Conservation (phyloP, 768 basidiomycete genomes). For the Termitomyces sp. region DNA sequence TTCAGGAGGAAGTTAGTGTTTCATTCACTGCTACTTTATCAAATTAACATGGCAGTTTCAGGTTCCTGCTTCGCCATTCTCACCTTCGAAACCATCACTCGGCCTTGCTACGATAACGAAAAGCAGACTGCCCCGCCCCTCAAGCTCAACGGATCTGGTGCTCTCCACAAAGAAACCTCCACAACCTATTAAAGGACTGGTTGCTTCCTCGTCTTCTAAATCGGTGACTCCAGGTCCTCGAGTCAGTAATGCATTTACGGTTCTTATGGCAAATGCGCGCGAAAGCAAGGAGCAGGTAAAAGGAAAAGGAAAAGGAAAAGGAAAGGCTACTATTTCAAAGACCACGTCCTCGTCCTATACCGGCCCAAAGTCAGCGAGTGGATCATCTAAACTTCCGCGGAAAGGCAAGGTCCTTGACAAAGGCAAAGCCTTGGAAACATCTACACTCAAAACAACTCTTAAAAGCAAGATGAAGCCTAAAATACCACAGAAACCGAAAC, state of each 20-base stretch:
- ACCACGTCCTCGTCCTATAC: constrained; percentile 4
- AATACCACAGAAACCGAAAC: constrained; percentile 16
- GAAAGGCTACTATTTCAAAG: constrained; percentile 8
- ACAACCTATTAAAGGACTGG: not conserved
- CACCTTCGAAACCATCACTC: constrained; percentile 10
- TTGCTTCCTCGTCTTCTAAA: constrained; percentile 4
- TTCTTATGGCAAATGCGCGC: constrained; percentile 25
- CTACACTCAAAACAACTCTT: constrained; percentile 21
- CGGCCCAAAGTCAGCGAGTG: not conserved
- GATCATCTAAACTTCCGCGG: constrained; percentile 3
- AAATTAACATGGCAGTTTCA: not conserved
- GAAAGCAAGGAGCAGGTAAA: constrained; percentile 12
- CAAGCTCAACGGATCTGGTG: constrained; percentile 9
- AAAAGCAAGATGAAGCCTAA: constrained; percentile 31
- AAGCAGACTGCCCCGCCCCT: constrained; percentile 30
- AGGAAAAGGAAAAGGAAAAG: constrained; percentile 21
- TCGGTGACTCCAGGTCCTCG: constrained; percentile 8
- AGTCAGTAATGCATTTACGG: constrained; percentile 21
- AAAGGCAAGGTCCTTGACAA: constrained; percentile 1
- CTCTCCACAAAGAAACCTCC: not conserved
- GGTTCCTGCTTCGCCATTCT: not conserved
- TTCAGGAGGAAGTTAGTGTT: no score
- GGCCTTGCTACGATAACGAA: constrained; percentile 13
- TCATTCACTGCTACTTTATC: not conserved
- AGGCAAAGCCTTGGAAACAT: constrained; percentile 10